Evolutionary conservation across 2,329 filamentous ascomycete genomes (phyloP).

Genomic region (Cercospora zeina): DNA sequence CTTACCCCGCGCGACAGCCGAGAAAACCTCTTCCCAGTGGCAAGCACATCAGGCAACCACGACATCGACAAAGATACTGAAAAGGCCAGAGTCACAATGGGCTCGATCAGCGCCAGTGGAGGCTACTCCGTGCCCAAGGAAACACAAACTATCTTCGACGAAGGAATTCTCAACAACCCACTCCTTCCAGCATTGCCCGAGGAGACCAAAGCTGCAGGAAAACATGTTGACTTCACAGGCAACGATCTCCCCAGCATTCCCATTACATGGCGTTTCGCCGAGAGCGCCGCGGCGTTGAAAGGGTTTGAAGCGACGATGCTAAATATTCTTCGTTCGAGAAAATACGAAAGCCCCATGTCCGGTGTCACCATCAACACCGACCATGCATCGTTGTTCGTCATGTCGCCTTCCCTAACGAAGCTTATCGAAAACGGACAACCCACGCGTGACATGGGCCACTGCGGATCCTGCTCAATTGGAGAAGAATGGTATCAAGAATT

Average conservation of each 20-base stretch:
- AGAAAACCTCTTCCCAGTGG: not conserved
- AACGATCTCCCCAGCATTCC: conserved; percentile 50
- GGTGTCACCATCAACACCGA: conserved; percentile 28
- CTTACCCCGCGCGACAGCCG: not conserved
- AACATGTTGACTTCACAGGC: conserved; percentile 48
- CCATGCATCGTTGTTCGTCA: conserved; percentile 32
- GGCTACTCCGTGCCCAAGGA: conserved; percentile 29
- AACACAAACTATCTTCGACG: conserved; percentile 36
- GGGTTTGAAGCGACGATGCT: conserved; percentile 29
- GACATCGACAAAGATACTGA: not conserved
- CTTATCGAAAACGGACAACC: conserved; percentile 14
- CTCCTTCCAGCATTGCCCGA: conserved; percentile 44
- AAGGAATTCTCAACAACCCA: conserved; percentile 50
- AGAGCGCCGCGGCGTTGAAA: conserved; percentile 48
- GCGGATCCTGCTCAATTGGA: not conserved
- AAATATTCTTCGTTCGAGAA: conserved; percentile 25
- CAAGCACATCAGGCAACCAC: not conserved
- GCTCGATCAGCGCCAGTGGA: conserved; percentile 11
- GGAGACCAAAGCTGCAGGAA: conserved; percentile 42
- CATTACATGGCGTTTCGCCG: conserved; percentile 59
- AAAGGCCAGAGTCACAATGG: conserved; percentile 13
- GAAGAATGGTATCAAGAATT: conserved; percentile 23
- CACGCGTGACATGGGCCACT: not conserved
- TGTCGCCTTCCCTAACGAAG: conserved; percentile 28
- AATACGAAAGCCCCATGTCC: conserved; percentile 25